A percentile compares a stretch with the other conserved stretches of the same genome.
Conservation (phyloP, 108 stramenopile genomes). For the Fragilariopsis cylindrus region DNA sequence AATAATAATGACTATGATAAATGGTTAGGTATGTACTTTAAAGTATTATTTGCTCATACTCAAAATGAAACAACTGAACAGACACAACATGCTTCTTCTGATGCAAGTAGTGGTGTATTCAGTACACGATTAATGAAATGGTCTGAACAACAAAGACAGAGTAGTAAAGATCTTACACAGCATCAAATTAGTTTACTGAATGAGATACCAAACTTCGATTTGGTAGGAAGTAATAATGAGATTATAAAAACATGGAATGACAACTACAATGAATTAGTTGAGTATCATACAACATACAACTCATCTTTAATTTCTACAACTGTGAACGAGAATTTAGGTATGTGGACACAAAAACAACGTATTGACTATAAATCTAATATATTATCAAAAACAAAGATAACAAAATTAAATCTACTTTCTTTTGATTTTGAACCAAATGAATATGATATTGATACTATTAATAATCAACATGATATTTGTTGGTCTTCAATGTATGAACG, state of each 20-base stretch:
- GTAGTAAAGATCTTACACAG: background rate
- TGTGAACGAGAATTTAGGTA: constrained; percentile 1
- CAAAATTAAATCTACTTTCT: background rate
- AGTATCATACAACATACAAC: constrained; percentile 4
- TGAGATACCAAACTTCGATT: constrained; percentile 14
- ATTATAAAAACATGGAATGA: constrained; percentile 5
- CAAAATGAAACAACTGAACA: background rate
- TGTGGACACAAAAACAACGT: constrained; percentile 8
- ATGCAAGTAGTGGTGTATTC: background rate
- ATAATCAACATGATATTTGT: background rate
- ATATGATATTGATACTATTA: too few species aligned
- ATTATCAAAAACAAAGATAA: constrained; percentile 3
- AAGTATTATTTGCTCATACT: background rate
- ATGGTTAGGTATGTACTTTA: constrained; percentile 15
- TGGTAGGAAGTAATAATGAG: background rate
- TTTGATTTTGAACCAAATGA: constrained; percentile 17
- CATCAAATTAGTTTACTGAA: constrained; percentile 8
- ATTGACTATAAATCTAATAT: background rate
- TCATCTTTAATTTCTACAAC: constrained; percentile 6
- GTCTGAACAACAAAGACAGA: constrained; percentile 4
- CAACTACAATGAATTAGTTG: constrained; percentile 5
- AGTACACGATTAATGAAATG: constrained; percentile 6
- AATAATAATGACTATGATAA: constrained; percentile 2
- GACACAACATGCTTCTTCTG: too few species aligned
- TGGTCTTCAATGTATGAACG: constrained; percentile 24